Base-by-base conservation (phyloP, 495 filamentous ascomycete genomes). In the Bombardia bombarda region DNA sequence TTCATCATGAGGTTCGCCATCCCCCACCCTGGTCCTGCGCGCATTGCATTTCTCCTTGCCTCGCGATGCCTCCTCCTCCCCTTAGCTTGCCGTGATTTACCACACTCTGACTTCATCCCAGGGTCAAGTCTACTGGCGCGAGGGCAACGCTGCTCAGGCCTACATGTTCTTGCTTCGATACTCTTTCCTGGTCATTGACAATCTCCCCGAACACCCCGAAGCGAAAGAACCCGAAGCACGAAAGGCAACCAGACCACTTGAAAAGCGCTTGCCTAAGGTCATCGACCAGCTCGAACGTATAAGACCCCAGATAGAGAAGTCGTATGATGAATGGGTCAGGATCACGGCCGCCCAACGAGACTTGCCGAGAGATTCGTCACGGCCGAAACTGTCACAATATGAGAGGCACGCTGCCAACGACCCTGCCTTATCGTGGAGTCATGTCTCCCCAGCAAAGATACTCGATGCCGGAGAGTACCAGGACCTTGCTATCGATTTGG, bases 121-220 rank as follows among this genome's bases (percentile, higher is more conserved):
- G 70, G 67, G 56, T 4, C 49, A 53, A 9, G 86, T 88, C 48
- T 95, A 95, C 60, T 75, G 90, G 54, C 76, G 69, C 16, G 93
- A 98, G 66, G 81, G 84, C 43, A 85, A 94, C 65, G 73, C 87
- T 36, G 77, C 90, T 45, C 84, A 90, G 56, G 82, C 90, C 2
- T 98, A 92, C 64, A 68, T 96, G 18, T 70, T 96, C 14, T 73
- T 94, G 7, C 83, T 89, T 47, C 80, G 92, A 57, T 87, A 90
- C 63, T 82, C 84, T 9, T 73, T 75, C 36, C 74, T 96, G 6
- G 70, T 86, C 3, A 65, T 83, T 22, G 67, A 80, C 2, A 67
- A 77, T 31, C 68, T 88, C 12, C 65, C 69, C 1, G 65, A 55
- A 1, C 84, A 87, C 52, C 82, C 84, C 65, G 77, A 50, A 77